phyloP scores from a whole-genome alignment of 2,329 filamentous ascomycete species.

The Phoma sp. region DNA sequence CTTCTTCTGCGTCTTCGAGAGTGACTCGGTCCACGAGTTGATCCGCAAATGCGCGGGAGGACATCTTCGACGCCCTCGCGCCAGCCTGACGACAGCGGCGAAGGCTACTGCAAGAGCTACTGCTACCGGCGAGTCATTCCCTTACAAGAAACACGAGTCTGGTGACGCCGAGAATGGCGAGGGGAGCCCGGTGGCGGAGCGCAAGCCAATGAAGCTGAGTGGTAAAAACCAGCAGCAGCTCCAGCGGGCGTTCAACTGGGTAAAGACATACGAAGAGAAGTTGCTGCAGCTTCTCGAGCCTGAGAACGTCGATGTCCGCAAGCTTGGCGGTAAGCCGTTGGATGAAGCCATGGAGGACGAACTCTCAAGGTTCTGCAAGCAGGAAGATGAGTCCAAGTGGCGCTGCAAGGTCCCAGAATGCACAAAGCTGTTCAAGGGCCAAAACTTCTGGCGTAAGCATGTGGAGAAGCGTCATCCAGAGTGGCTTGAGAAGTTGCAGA shows the following conservation, averaged over 20 bases:
- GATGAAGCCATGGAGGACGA: conserved; percentile 90
- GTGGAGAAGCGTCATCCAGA: conserved; percentile 94
- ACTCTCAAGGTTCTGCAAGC: conserved; percentile 85
- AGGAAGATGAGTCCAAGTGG: conserved; percentile 97
- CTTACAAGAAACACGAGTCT: conserved; percentile 76
- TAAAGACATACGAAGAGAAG: conserved; percentile 98
- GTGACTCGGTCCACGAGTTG: conserved; percentile 94
- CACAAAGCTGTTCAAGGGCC: conserved; percentile 95
- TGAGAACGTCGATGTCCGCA: conserved; percentile 82
- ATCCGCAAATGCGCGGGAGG: conserved; percentile 95
- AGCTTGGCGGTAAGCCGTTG: conserved; percentile 84
- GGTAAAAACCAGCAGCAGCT: conserved; percentile 89
- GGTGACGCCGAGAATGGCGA: conserved; percentile 70
- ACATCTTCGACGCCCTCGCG: conserved; percentile 90
- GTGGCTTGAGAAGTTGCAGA: conserved; percentile 80
- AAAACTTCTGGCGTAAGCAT: conserved; percentile 97
- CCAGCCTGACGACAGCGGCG: conserved; percentile 80
- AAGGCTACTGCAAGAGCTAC: conserved; percentile 87
- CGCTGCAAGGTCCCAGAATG: conserved; percentile 96
- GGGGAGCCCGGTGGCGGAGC: conserved; percentile 73
- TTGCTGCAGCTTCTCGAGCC: conserved; percentile 91
- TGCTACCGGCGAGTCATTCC: conserved; percentile 81
- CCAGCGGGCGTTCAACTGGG: conserved; percentile 96
- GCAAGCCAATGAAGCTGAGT: conserved; percentile 67
- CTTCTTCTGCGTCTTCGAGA: conserved; percentile 99